Evolutionary conservation across 2,329 filamentous ascomycete genomes (phyloP), one percentile per base, ranked within the genome.

Genomic region (Sordariomycetes sp.): DNA sequence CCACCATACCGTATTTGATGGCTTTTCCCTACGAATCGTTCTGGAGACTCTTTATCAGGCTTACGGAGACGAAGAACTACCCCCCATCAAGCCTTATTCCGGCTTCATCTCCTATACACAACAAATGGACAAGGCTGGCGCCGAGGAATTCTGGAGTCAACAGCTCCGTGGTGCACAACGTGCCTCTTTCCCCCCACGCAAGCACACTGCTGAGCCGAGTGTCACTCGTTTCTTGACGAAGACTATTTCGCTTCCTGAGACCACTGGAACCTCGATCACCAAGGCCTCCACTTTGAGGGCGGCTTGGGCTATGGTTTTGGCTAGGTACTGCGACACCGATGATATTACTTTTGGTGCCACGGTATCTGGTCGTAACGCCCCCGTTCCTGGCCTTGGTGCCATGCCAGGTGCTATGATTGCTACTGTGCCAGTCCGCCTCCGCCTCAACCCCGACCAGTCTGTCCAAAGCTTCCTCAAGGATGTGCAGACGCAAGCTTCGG

Each of bases 301-400:
- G 6, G 35, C 35, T 14, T 37, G 35, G 35, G 29, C 35, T 8
- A 14, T 37, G 6, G 30, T 37, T 8, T 31, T 46, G 4, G 30
- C 42, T 4, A 33, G 36, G 1, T 41, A 48, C 17, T 42, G 43
- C 14, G 42, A 39, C 4, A 37, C 40, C 5, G 33, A 40, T 8
- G 44, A 47, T 11, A 33, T 52, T 1, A 29, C 45, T 3, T 56
- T 52, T 33, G 52, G 51, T 2, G 23, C 36, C 3, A 42, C 42
- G 0, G 23, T 50, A 4, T 49, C 45, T 2, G 52, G 51, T 2
- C 40, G 50, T 5, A 41, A 47, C 14, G 42, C 40, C 14, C 24
- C 38, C 8, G 32, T 44, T 10, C 16, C 27, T 8, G 33, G 38
- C 21, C 19, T 38, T 5, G 34, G 39, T 7, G 14, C 10, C 5